A percentile compares a stretch with the other conserved stretches of the same genome.
Conservation (phyloP, 768 basidiomycete genomes). For the Pleurotus pulmonarius region DNA sequence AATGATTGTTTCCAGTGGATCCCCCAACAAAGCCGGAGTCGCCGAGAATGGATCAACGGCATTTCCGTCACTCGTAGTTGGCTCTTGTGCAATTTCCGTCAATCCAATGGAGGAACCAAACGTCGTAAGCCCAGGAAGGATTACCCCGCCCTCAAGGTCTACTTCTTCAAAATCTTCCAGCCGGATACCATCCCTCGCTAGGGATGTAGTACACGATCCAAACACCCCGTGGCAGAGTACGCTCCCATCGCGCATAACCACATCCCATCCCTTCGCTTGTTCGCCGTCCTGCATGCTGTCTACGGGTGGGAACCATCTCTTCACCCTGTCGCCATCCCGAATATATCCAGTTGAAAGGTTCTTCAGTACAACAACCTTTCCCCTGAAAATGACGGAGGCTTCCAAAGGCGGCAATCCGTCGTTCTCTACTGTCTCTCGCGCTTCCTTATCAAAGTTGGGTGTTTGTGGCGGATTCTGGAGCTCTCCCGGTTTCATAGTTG, state of each 20-base stretch:
- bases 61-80: conserved; percentile 62
- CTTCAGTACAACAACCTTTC: conserved; percentile 44
- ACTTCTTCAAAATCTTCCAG: conserved; percentile 20
- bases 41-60: conserved; percentile 48
- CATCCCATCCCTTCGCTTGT: conserved; percentile 19
- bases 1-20: conserved; percentile 40
- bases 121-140: conserved; percentile 59
- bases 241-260: conserved; percentile 51
- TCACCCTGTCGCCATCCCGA: conserved; percentile 12
- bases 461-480: conserved; percentile 49
- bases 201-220: too few species aligned
- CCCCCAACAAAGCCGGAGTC: conserved; percentile 36
- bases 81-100: conserved; percentile 62
- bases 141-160: conserved; percentile 62
- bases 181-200: not conserved
- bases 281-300: conserved; percentile 10
- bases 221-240: conserved; percentile 39
- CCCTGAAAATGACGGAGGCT: conserved; percentile 19
- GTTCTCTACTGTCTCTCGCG: conserved; percentile 49
- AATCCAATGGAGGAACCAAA: conserved; percentile 65
- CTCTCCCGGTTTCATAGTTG: conserved; percentile 37
- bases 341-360: conserved; percentile 43
- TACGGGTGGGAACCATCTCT: conserved; percentile 14
- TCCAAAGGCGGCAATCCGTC: conserved; percentile 70
- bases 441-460: conserved; percentile 63